Base-by-base conservation (phyloP, 2,329 filamentous ascomycete genomes). In the Ascochyta pisi region DNA sequence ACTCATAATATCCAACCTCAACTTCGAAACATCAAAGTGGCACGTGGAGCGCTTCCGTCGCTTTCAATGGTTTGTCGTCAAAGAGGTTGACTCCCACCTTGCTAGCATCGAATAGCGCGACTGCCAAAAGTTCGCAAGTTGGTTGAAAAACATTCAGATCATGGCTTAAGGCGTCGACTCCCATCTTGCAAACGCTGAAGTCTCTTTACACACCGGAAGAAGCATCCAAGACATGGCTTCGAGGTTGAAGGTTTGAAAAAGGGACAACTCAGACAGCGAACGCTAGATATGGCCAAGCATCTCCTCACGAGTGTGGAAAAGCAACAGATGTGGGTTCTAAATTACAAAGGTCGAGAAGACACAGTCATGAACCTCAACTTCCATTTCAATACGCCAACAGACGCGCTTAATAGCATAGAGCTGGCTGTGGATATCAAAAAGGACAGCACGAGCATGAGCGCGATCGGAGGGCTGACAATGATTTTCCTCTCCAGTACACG, bases 371-470 rank as follows among this genome's bases (percentile, higher is more conserved):
- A 51, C 23, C 34, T 65, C 6, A 60, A 65, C 12, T 19, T 64
- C 41, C 58, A 63, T 33, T 61, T 72, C 16, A 65, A 71, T 40
- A 71, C 68, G n/a, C 70, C 72, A 52, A 60, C 68, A 40, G 70
- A 75, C 42, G 64, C 65, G 0, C 58, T 66, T 3, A 72, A 67
- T 31, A 72, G 66, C 35, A 71, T 73, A 7, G 61, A 66, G 42
- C 57, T 74, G 29, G 65, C 70, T 2, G 24, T 43, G 8, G 60
- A 62, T 16, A 70, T 65, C 41, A 71, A 71, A 52, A 54, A 55
- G 26, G 68, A 74, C 26, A 71, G 68, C 38, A 67, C 66, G 0
- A 65, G 58, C 29, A 74, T 74, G 73, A 71, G 65, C 22, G 61
- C 61, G 1, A 75, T 76, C 37, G 19, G 19, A 19, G 19, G 19